Base-by-base conservation (phyloP, 2,329 filamentous ascomycete genomes). In the Dothiorella sarmentorum region DNA sequence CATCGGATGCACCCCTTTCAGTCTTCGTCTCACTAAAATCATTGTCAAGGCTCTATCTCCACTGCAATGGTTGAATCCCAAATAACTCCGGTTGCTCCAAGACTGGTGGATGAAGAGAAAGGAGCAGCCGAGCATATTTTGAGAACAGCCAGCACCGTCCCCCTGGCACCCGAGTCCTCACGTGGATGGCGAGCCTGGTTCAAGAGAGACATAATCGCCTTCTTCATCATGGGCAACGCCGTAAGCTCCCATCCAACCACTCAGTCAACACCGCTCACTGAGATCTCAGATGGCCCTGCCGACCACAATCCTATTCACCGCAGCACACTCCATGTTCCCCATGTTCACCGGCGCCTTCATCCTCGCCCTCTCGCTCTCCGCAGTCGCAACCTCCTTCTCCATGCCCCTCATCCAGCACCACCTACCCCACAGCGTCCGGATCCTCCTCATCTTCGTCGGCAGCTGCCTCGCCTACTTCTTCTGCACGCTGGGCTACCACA, bases 391-490 rank as follows among this genome's bases (percentile, higher is more conserved):
- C 1, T 38, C 24, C 15, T 26, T 37, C 15, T 18, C 49, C 10
- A 53, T 26, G 22, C 49, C 33, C 11, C 49, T 26, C 11, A 26
- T 53, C 3, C 24, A 40, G 15, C 49, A 26, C 35, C 11, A 27
- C 13, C 18, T 53, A 11, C 49, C 33, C 7, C 49, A 53, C n/a
- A 29, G 27, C 13, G 7, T 53, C 7, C n/a, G 49, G n/a, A 26
- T 53, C 9, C 9, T 38, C 49, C n/a, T 53, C 17, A 24, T 53
- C 24, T 53, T 53, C n/a, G 35, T 53, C 13, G 20, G 49, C 4
- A 53, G 49, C 33, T 53, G 49, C 22, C 33, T 53, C 24, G n/a
- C 33, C 6, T 53, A 40, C 49, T 53, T 40, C n/a, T 29, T 53
- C 24, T 53, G 22, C 7, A 53, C 49, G 7, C 49, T 53, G 3